Evolutionary conservation across 768 basidiomycete genomes (phyloP).

Genomic region (Serpula lacrymans): DNA sequence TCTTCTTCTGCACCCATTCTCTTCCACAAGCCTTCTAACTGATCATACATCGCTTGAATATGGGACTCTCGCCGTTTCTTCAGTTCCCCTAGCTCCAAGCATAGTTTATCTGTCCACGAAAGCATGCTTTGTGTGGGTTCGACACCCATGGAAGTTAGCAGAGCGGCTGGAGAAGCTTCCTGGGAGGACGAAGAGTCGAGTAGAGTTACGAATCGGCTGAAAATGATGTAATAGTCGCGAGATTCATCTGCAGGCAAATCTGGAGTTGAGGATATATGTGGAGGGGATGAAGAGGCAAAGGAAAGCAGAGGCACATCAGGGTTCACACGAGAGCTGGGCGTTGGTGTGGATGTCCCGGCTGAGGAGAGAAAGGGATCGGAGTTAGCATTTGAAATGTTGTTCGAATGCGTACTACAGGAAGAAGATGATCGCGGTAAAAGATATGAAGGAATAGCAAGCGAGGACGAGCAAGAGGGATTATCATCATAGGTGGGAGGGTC

Average conservation of each 20-base stretch:
- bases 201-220: constrained; percentile 59
- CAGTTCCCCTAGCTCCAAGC: constrained; percentile 60
- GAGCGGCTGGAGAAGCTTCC: constrained; percentile 16
- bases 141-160: constrained; percentile 43
- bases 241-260: constrained; percentile 9
- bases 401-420: constrained; percentile 20
- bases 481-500: constrained; percentile 55
- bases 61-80: constrained; percentile 74
- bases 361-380: constrained; percentile 26
- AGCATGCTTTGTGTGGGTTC: constrained; percentile 78
- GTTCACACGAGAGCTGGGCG: constrained; percentile 41
- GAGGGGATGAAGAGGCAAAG: constrained; percentile 14
- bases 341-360: constrained; percentile 37
- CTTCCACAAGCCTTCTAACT: constrained; percentile 87
- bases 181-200: constrained; percentile 40
- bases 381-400: constrained; percentile 9
- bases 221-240: constrained; percentile 51
- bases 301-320: constrained; percentile 24
- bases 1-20: constrained; percentile 75
- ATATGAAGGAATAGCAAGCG: constrained; percentile 35
- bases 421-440: constrained; percentile 45
- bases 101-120: constrained; percentile 60
- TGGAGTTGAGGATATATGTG: constrained; percentile 8
- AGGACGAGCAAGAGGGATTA: constrained; percentile 32
- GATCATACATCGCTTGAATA: constrained; percentile 93